Percentiles rank a stretch among this genome's conserved stretches.
phyloP scores from a whole-genome alignment of 1,139 yeast genomes.

The Blastobotrys elegans region DNA sequence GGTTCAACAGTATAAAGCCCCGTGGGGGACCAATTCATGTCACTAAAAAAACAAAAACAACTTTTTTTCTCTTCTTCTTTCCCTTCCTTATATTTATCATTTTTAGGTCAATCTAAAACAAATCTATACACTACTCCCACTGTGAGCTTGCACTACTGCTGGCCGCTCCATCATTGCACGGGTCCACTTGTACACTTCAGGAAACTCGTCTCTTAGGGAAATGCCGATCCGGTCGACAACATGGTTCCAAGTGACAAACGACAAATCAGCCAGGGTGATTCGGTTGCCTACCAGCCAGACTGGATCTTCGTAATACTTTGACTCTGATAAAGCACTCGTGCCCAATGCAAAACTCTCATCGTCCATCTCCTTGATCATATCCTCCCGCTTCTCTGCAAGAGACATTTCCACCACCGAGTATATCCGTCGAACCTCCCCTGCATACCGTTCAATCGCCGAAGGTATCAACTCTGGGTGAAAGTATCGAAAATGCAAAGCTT shows the following conservation, averaged over 20 bases:
- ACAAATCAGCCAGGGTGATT: conserved; percentile 84
- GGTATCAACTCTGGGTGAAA: conserved; percentile 86
- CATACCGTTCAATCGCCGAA: conserved; percentile 84
- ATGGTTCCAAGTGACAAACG: conserved; percentile 96
- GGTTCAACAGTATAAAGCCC: too few species aligned
- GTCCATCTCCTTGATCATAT: conserved; percentile 89
- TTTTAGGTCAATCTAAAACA: background rate
- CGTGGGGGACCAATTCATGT: background rate
- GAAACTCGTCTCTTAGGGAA: conserved; percentile 79
- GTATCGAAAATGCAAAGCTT: conserved; percentile 87
- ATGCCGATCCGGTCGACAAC: conserved; percentile 92
- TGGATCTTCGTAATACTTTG: conserved; percentile 85
- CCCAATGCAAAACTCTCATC: conserved; percentile 86
- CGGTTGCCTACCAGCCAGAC: conserved; percentile 94
- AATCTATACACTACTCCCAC: conserved; percentile 2
- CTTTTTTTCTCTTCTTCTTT: background rate
- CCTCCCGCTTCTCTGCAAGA: conserved; percentile 86
- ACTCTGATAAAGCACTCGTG: conserved; percentile 79
- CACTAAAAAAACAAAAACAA: conserved; percentile 1
- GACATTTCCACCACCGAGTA: conserved; percentile 96
- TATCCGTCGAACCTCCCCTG: conserved; percentile 89
- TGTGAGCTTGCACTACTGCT: conserved; percentile 25
- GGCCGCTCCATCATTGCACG: conserved; percentile 35
- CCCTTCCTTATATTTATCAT: background rate
- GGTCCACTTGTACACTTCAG: conserved; percentile 96